phyloP scores from a whole-genome alignment of 2,329 filamentous ascomycete genomes.

The Gremmenia infestans region DNA sequence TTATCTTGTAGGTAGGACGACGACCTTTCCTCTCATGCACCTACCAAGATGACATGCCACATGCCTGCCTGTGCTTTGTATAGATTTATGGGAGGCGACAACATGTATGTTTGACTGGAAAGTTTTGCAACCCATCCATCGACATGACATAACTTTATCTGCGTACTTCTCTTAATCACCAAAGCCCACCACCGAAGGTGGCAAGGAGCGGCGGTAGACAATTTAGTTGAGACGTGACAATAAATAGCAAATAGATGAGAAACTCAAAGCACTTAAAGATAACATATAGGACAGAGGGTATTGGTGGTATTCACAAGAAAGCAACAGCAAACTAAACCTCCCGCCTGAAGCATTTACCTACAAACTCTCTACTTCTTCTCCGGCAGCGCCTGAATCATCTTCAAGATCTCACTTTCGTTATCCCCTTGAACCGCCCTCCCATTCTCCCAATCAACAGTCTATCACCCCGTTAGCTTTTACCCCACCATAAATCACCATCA shows the following conservation, averaged over 20 bases:
- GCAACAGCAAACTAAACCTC: background rate
- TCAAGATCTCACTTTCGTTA: constrained; percentile 83
- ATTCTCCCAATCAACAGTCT: constrained; percentile 89
- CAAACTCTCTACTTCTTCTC: constrained; percentile 15
- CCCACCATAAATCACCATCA: background rate
- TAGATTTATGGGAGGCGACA: too few relatives aligned
- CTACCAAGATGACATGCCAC: too few relatives aligned
- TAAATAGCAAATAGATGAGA: background rate
- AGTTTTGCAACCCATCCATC: too few relatives aligned
- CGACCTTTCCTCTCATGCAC: too few relatives aligned
- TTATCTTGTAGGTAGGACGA: too few relatives aligned
- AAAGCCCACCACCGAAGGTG: too few relatives aligned
- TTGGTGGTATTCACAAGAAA: background rate
- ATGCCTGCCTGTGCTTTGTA: too few relatives aligned
- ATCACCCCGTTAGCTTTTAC: constrained; percentile 23
- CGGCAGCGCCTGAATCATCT: constrained; percentile 61
- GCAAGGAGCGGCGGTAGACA: background rate
- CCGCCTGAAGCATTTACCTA: constrained; percentile 9
- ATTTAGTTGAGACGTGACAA: background rate
- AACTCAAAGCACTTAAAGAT: background rate
- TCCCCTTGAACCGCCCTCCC: constrained; percentile 75
- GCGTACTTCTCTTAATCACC: too few relatives aligned
- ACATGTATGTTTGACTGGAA: too few relatives aligned
- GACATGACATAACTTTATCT: too few relatives aligned
- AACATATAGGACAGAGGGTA: background rate